Conservation (phyloP, 1,284 basidiomycete genomes). For the Athelia sp. region DNA sequence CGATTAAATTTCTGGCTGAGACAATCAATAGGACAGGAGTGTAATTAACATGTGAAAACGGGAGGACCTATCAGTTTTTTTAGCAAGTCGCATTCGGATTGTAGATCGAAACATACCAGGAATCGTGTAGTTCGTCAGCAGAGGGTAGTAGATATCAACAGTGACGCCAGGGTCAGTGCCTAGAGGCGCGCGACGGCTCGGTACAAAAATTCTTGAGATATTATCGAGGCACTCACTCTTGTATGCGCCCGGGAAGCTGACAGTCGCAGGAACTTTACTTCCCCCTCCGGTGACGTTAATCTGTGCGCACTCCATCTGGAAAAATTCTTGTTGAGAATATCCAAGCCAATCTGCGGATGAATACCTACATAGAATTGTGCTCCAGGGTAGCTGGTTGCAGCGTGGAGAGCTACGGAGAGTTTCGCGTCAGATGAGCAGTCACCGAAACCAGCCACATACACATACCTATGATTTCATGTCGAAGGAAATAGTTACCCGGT, state of each 20-base stretch:
- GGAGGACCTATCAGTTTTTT: constrained; percentile 15
- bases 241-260: constrained; percentile 49
- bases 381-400: constrained; percentile 35
- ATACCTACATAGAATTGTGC: constrained; percentile 43
- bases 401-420: constrained; percentile 22
- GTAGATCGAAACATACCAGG: constrained; percentile 24
- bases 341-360: background rate
- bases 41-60: constrained; percentile 24
- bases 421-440: too few relatives aligned
- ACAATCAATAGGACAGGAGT: too few relatives aligned
- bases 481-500: constrained; percentile 46
- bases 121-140: constrained; percentile 30
- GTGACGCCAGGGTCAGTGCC: constrained; percentile 39
- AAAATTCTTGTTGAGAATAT: background rate
- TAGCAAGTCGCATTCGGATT: background rate
- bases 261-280: constrained; percentile 35
- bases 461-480: constrained; percentile 47
- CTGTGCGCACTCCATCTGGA: constrained; percentile 50
- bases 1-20: too few relatives aligned
- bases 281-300: constrained; percentile 42
- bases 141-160: constrained; percentile 30
- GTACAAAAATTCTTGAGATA: background rate
- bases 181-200: constrained; percentile 5
- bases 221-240: constrained; percentile 15
- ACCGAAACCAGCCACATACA: too few relatives aligned